Evolutionary conservation across 305 asterid species (phyloP).

Genomic region (Solanum chacoense): DNA sequence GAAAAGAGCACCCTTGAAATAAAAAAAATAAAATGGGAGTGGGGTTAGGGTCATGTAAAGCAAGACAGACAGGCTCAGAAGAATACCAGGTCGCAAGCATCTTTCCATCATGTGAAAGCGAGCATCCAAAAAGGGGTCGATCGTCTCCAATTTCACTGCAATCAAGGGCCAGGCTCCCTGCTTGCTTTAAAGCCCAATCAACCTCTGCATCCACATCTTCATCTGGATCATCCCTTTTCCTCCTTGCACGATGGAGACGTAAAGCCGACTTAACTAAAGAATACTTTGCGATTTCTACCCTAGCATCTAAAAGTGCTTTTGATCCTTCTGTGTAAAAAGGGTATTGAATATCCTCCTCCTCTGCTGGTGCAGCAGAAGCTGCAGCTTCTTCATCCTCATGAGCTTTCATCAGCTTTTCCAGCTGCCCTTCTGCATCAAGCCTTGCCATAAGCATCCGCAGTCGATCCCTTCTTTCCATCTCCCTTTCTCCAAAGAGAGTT

Average conservation of each 20-base stretch:
- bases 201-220: slow-evolving; percentile 94
- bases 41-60: background rate
- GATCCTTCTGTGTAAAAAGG: slow-evolving; percentile 94
- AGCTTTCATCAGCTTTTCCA: slow-evolving; percentile 88
- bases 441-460: slow-evolving; percentile 65
- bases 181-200: slow-evolving; percentile 75
- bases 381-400: slow-evolving; percentile 86
- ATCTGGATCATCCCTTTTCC: slow-evolving; percentile 84
- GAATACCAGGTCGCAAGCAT: slow-evolving; percentile 93
- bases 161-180: slow-evolving; percentile 44
- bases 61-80: background rate
- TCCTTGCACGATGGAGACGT: slow-evolving; percentile 68
- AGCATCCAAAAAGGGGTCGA: slow-evolving; percentile 89
- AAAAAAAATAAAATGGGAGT: background rate
- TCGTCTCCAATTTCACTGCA: slow-evolving; percentile 87
- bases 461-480: slow-evolving; percentile 93
- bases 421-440: slow-evolving; percentile 77
- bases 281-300: slow-evolving; percentile 61
- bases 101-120: slow-evolving; percentile 67
- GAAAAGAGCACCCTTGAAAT: background rate
- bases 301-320: slow-evolving; percentile 49
- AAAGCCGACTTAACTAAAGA: slow-evolving; percentile 68
- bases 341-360: slow-evolving; percentile 76
- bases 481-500: slow-evolving; percentile 84
- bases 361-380: slow-evolving; percentile 27